Percentiles rank a stretch among this genome's conserved stretches.
Conservation (phyloP, 345 rosid species). For the Draba incana region DNA sequence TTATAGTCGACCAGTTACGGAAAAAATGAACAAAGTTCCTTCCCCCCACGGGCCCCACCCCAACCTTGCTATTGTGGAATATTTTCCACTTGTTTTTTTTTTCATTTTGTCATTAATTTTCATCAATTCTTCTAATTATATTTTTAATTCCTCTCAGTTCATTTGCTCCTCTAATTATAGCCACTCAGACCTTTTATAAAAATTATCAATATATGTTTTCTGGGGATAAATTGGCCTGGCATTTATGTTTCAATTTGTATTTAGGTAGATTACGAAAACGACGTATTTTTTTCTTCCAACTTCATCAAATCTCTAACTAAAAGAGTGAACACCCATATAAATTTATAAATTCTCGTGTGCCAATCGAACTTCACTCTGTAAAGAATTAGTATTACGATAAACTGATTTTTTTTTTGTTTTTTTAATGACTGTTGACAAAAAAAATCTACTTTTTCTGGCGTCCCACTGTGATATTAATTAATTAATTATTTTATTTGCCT, state of each 20-base stretch:
- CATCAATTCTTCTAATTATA: too few species aligned
- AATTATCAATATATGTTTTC: too few species aligned
- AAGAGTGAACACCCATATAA: constrained; percentile 3
- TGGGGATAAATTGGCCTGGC: neutral
- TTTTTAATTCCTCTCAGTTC: too few species aligned
- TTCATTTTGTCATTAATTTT: too few species aligned
- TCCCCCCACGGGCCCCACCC: too few species aligned
- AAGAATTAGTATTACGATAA: constrained; percentile 9
- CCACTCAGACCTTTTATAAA: too few species aligned
- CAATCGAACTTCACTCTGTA: neutral
- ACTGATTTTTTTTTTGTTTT: neutral
- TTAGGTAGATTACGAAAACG: constrained; percentile 31
- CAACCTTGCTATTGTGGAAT: too few species aligned
- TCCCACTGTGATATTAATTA: neutral
- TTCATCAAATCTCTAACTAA: neutral
- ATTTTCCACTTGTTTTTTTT: too few species aligned
- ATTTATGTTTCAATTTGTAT: constrained; percentile 22
- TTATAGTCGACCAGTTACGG: too few species aligned
- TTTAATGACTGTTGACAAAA: too few species aligned
- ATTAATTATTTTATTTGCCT: neutral
- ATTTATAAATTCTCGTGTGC: neutral
- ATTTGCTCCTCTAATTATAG: too few species aligned
- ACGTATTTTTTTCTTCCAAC: neutral
- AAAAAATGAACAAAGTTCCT: too few species aligned
- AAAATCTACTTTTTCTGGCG: neutral